Base-by-base conservation (phyloP, 2,329 filamentous ascomycete genomes). In the Diaporthe amygdali region DNA sequence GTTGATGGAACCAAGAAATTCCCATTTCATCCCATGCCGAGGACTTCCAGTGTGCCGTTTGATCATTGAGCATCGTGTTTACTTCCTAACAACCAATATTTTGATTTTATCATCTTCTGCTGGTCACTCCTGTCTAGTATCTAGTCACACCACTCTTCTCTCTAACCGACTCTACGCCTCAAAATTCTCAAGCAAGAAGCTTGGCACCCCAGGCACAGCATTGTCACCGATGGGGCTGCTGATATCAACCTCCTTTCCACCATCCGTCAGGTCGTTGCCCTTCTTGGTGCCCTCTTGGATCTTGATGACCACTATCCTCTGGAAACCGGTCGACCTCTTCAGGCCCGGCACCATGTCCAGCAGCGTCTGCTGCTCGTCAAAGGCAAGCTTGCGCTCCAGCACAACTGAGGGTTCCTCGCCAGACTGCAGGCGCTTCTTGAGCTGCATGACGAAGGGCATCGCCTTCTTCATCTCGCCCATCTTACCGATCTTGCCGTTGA, bases 381-480 rank as follows among this genome's bases (percentile, higher is more conserved):
- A 99, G 1, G 90, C 88, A 73, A 99, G 86, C 83, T 96, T 94
- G 75, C 95, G 89, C 79, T 96, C 91, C 78, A 98, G 91, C 12
- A 98, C 94, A 2, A 84, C 86, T 30, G 88, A 85, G 2, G 90
- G 84, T 17, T 86, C 83, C 82, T 96, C 90, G 73, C 93, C 92
- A 63, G 87, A 86, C 70, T 94, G 87, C 69, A 99, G 88, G 66
- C 94, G 90, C 81, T 90, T 93, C 91, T 98, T 98, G 72, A 98
- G 85, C 8, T 81, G 84, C 84, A 98, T 95, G 63, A 98, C 92
- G 79, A 98, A 98, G 0, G 96, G 96, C 96, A 98, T 98, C 2
- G 95, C 96, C 84, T 97, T 96, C 90, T 98, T 99, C 88, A 95
- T 94, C 83, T 97, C 94, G 52, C 91, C 91, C 78, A 94, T 87